Evolutionary conservation across 768 basidiomycete genomes (phyloP).

Genomic region (Tulasnella calospora): DNA sequence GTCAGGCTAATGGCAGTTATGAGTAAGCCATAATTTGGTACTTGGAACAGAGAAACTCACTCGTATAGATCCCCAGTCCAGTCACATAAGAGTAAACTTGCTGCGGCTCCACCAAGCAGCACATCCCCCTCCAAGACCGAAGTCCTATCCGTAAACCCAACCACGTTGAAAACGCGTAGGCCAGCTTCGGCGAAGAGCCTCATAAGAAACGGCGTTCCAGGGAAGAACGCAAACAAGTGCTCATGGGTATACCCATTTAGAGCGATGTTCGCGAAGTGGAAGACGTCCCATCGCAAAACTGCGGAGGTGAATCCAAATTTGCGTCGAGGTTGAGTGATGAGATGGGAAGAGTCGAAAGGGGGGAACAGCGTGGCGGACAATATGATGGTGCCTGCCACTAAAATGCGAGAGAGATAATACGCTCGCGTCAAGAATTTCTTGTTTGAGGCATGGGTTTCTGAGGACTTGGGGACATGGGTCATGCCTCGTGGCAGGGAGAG

Average conservation of each 20-base stretch:
- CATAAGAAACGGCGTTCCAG: conserved; percentile 58
- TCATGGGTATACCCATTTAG: conserved; percentile 57
- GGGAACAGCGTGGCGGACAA: background rate
- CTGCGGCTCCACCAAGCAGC: conserved; percentile 22
- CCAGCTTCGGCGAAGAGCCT: conserved; percentile 33
- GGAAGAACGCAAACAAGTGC: conserved; percentile 84
- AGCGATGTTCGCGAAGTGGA: conserved; percentile 75
- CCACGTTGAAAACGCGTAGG: background rate
- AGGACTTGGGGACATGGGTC: background rate
- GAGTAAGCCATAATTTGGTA: background rate
- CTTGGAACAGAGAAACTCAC: conserved; percentile 15
- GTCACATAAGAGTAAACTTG: conserved; percentile 14
- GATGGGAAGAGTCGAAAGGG: conserved; percentile 24
- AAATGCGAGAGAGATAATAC: background rate
- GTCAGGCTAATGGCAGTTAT: conserved; percentile 42
- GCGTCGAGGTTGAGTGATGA: conserved; percentile 14
- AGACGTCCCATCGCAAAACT: conserved; percentile 78
- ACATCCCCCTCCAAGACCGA: conserved; percentile 32
- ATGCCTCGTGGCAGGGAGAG: background rate
- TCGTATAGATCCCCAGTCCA: conserved; percentile 27
- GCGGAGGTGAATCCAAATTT: conserved; percentile 27
- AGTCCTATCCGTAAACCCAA: conserved; percentile 27
- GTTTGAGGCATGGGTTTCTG: background rate
- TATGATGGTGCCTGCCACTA: background rate
- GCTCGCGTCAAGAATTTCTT: background rate